phyloP scores from a whole-genome alignment of 179 eudicot species.

The Corrigiola litoralis region DNA sequence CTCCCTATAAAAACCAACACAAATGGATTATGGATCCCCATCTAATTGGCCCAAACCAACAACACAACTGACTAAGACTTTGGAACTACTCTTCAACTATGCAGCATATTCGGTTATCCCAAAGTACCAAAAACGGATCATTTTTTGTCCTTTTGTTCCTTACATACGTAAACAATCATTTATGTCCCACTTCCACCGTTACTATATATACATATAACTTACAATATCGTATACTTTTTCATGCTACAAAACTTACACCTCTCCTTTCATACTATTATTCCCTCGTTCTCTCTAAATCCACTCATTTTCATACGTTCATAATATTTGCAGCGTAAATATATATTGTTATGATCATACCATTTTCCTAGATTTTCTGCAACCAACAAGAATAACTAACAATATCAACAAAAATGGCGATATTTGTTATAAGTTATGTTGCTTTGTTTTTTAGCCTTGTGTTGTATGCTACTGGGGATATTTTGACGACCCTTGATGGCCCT shows the following conservation, averaged over 20 bases:
- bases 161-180: neutral
- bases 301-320: neutral
- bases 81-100: neutral
- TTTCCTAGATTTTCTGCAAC: neutral
- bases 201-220: neutral
- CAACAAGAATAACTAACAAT: neutral
- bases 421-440: too few species aligned
- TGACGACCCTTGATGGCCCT: slow-evolving; percentile 87
- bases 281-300: neutral
- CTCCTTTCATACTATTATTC: slow-evolving; percentile 8
- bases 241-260: neutral
- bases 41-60: too few species aligned
- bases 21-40: too few species aligned
- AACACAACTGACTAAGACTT: neutral
- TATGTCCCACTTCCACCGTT: too few species aligned
- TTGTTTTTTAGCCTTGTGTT: neutral
- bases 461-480: slow-evolving; percentile 26
- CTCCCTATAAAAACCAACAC: too few species aligned
- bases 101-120: neutral
- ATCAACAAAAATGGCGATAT: slow-evolving; percentile 22
- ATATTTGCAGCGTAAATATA: neutral
- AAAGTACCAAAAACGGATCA: neutral
- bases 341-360: neutral
- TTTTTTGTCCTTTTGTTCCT: neutral
- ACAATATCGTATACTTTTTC: neutral